Evolutionary conservation across 2,329 filamentous ascomycete genomes (phyloP).

Genomic region (Onygenales sp.): DNA sequence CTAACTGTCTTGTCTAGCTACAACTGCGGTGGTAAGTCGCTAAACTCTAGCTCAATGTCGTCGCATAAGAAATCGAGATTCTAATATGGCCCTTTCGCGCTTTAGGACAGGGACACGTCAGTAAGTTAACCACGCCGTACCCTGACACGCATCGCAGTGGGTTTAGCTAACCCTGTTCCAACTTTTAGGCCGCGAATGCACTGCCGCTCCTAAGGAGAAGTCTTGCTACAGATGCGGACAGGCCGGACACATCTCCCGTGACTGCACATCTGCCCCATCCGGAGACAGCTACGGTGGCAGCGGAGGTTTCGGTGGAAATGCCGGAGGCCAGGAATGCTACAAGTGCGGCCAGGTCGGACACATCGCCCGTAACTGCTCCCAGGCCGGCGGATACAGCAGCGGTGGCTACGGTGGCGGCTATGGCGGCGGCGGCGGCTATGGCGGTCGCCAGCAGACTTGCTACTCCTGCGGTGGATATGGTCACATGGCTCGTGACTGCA

Average conservation of each 20-base stretch:
- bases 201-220: slow-evolving; percentile 78
- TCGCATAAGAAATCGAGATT: background rate
- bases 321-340: slow-evolving; percentile 70
- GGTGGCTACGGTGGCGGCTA: slow-evolving; percentile 35
- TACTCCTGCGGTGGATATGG: slow-evolving; percentile 96
- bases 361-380: slow-evolving; percentile 65
- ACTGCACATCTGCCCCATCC: slow-evolving; percentile 44
- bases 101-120: slow-evolving; percentile 62
- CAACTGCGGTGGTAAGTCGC: slow-evolving; percentile 64
- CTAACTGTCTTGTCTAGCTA: slow-evolving; percentile 45
- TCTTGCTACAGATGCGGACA: slow-evolving; percentile 59
- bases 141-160: background rate
- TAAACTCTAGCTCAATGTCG: slow-evolving; percentile 7
- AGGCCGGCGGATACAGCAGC: slow-evolving; percentile 41
- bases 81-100: slow-evolving; percentile 9
- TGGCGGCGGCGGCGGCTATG: slow-evolving; percentile 39
- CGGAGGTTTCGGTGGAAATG: slow-evolving; percentile 34
- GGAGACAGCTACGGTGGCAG: slow-evolving; percentile 39
- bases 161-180: slow-evolving; percentile 2
- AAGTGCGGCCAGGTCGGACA: slow-evolving; percentile 96
- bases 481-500: slow-evolving; percentile 97
- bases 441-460: slow-evolving; percentile 67
- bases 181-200: slow-evolving; percentile 71
- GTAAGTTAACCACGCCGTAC: slow-evolving; percentile 39
- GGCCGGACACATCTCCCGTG: slow-evolving; percentile 83